Percentiles rank a stretch among this genome's conserved stretches.
Conservation (phyloP, 345 rosid species). For the Sapria himalayana region DNA sequence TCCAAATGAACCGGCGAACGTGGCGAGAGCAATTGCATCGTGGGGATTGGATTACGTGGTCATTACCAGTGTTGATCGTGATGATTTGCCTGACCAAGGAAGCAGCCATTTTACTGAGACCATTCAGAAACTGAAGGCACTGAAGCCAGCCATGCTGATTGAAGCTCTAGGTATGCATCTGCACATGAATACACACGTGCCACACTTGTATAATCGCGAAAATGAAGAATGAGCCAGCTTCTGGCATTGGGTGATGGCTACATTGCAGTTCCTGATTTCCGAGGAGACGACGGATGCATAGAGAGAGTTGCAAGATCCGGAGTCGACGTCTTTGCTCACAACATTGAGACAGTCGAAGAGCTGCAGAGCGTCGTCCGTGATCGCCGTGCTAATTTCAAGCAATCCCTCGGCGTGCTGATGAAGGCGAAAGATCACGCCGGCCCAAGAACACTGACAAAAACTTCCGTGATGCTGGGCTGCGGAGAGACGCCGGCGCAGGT, state of each 20-base stretch:
- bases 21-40: constrained; percentile 87
- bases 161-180: constrained; percentile 76
- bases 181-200: too few species aligned
- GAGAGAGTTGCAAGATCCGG: constrained; percentile 81
- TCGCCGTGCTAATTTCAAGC: constrained; percentile 87
- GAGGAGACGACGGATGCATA: constrained; percentile 56
- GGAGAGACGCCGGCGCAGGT: constrained; percentile 98
- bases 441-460: constrained; percentile 72
- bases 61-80: constrained; percentile 82
- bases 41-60: constrained; percentile 94
- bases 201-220: too few species aligned
- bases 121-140: constrained; percentile 48
- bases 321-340: constrained; percentile 83
- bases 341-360: constrained; percentile 92
- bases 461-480: constrained; percentile 92
- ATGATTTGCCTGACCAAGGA: constrained; percentile 78
- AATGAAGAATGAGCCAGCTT: too few species aligned
- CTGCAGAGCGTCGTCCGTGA: constrained; percentile 80
- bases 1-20: constrained; percentile 73
- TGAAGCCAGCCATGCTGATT: constrained; percentile 74
- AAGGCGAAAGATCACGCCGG: constrained; percentile 68
- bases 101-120: constrained; percentile 69
- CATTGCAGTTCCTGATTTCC: constrained; percentile 94
- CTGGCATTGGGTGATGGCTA: too few species aligned
- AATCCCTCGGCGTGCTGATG: constrained; percentile 74